Conservation (phyloP, 108 stramenopile genomes). For the Thalassiosira profunda region DNA sequence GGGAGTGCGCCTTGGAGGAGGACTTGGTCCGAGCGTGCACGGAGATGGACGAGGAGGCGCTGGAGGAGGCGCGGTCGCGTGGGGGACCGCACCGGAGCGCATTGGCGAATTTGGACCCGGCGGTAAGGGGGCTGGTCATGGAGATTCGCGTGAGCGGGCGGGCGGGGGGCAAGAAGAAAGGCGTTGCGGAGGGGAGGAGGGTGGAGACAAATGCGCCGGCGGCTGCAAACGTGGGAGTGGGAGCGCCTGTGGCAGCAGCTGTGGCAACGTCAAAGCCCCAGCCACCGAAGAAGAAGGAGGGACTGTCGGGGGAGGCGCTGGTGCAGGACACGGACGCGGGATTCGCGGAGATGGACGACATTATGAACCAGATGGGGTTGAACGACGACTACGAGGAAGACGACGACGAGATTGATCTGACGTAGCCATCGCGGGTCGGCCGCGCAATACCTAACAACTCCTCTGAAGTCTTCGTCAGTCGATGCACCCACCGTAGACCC, state of each 20-base stretch:
- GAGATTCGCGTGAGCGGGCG: conserved; percentile 76
- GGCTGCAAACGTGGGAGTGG: not conserved
- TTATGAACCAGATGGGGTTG: conserved; percentile 51
- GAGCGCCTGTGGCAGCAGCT: not conserved
- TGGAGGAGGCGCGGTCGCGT: conserved; percentile 71
- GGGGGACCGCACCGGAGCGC: conserved; percentile 66
- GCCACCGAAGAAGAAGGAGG: not conserved
- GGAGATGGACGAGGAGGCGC: conserved; percentile 65
- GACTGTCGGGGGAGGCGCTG: conserved; percentile 21
- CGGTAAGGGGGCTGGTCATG: conserved; percentile 54
- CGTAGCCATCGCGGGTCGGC: conserved; percentile 18
- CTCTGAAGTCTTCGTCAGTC: too few species aligned
- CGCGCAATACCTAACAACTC: too few species aligned
- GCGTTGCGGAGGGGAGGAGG: conserved; percentile 33
- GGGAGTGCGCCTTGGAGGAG: conserved; percentile 91
- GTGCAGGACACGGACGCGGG: conserved; percentile 28
- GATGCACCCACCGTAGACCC: too few species aligned
- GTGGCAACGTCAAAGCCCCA: not conserved
- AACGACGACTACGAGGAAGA: conserved; percentile 48
- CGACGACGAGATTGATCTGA: conserved; percentile 54
- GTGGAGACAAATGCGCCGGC: conserved; percentile 40
- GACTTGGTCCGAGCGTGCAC: conserved; percentile 87
- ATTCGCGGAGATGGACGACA: conserved; percentile 59
- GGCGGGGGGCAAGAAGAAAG: conserved; percentile 46
- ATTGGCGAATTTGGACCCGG: conserved; percentile 70